Percentiles rank a stretch among this genome's conserved stretches.
Conservation (phyloP, 108 stramenopile genomes). For the Skeletonema marinoi region DNA sequence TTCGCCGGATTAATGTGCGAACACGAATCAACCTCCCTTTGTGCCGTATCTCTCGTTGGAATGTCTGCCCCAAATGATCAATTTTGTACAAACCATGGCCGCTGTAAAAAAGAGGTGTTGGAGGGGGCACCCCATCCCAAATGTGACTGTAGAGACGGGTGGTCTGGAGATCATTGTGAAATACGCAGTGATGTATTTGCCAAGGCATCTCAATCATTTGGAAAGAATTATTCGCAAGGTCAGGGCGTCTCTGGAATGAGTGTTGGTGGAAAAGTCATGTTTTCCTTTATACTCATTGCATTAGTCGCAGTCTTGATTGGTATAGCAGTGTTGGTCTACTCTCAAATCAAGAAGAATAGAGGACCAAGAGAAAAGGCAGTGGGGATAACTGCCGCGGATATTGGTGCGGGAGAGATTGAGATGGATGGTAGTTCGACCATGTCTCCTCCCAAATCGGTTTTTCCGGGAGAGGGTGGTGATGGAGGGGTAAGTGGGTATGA, state of each 20-base stretch:
- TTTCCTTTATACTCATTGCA: slow-evolving; percentile 1
- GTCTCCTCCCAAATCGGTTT: not conserved
- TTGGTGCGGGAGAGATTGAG: not conserved
- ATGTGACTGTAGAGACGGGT: slow-evolving; percentile 12
- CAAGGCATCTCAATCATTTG: not conserved
- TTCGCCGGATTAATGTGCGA: slow-evolving; percentile 24
- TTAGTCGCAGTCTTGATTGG: not conserved
- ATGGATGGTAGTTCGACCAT: slow-evolving; percentile 1
- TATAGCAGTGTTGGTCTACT: not conserved
- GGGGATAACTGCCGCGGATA: not conserved
- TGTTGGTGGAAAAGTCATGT: slow-evolving; percentile 3
- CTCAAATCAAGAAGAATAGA: not conserved
- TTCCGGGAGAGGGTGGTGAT: not conserved
- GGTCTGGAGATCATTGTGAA: slow-evolving; percentile 19
- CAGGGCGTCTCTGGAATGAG: not conserved
- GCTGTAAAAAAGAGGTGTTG: slow-evolving; percentile 14
- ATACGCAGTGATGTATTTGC: not conserved
- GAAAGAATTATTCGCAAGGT: not conserved
- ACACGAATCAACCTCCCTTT: slow-evolving; percentile 16
- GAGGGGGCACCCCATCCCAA: slow-evolving; percentile 13
- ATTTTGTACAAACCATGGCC: slow-evolving; percentile 25
- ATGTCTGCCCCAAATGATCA: slow-evolving; percentile 1
- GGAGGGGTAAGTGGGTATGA: not conserved
- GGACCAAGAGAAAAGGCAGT: not conserved
- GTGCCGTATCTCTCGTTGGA: slow-evolving; percentile 12